Percentiles rank a stretch among this genome's conserved stretches.
Conservation (phyloP, 2,329 filamentous ascomycete genomes). For the Aspergillus sp. region DNA sequence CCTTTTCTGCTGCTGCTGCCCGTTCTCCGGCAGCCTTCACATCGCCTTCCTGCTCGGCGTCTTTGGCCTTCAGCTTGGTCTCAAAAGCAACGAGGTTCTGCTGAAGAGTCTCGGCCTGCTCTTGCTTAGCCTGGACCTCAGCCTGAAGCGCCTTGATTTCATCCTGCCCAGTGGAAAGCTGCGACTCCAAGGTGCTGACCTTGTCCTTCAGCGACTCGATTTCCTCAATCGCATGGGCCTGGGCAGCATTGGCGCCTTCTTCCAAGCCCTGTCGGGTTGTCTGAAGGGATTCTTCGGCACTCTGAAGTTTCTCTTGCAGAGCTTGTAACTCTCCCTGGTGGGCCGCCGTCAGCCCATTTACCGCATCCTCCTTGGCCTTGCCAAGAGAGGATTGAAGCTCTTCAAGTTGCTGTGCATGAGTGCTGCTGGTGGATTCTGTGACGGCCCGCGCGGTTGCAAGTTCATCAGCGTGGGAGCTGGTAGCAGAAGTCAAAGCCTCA, state of each 20-base stretch:
- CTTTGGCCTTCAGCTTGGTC: conserved; percentile 37
- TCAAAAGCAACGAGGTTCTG: conserved; percentile 38
- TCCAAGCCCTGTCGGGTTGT: conserved; percentile 37
- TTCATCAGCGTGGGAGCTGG: conserved; percentile 34
- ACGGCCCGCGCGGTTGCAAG: conserved; percentile 32
- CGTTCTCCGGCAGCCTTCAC: conserved; percentile 36
- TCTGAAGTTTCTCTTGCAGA: conserved; percentile 35
- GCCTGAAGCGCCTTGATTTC: conserved; percentile 36
- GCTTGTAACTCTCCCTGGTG: conserved; percentile 34
- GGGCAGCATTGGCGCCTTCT: conserved; percentile 32
- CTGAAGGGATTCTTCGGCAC: conserved; percentile 33
- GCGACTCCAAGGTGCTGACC: conserved; percentile 32
- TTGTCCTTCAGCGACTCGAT: conserved; percentile 38
- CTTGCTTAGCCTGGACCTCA: conserved; percentile 36
- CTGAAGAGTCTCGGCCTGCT: conserved; percentile 38
- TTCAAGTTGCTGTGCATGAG: conserved; percentile 34
- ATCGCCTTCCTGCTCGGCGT: conserved; percentile 34
- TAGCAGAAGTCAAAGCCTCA: conserved; percentile 22
- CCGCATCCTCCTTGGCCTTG: conserved; percentile 30
- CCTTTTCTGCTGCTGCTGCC: conserved; percentile 32
- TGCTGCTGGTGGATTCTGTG: conserved; percentile 28
- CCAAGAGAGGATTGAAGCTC: conserved; percentile 36
- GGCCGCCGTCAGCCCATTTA: conserved; percentile 29
- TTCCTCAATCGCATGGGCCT: conserved; percentile 35
- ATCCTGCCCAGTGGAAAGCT: conserved; percentile 29